Evolutionary conservation across 371 early-diverging fungal genomes (phyloP).

Genomic region (Mortierella sp.): DNA sequence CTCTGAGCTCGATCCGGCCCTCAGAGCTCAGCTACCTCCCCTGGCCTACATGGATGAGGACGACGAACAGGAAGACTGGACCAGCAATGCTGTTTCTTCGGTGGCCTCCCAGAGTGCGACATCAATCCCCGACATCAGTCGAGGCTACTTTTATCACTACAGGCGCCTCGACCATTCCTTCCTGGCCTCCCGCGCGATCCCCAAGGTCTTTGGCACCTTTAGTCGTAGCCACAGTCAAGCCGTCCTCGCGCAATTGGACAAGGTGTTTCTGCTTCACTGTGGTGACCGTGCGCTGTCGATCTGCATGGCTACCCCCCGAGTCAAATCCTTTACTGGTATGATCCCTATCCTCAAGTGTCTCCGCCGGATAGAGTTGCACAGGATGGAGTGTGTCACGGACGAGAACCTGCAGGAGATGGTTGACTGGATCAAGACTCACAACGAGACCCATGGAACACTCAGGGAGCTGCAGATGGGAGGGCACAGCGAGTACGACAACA

Average conservation of each 20-base stretch:
- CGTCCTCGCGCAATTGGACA: conserved; percentile 27
- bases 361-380: conserved; percentile 38
- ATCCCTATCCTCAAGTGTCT: conserved; percentile 32
- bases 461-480: conserved; percentile 48
- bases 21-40: conserved; percentile 22
- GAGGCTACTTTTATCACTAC: conserved; percentile 44
- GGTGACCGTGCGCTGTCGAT: conserved; percentile 24
- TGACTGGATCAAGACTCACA: conserved; percentile 41
- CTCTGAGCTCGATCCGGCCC: conserved; percentile 34
- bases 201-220: conserved; percentile 25
- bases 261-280: conserved; percentile 28
- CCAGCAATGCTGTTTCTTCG: background rate
- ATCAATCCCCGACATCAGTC: conserved; percentile 4
- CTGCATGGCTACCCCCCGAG: conserved; percentile 22
- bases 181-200: conserved; percentile 27
- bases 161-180: conserved; percentile 39
- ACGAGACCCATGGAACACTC: conserved; percentile 34
- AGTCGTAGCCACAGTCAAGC: conserved; percentile 11
- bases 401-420: conserved; percentile 20
- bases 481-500: conserved; percentile 14
- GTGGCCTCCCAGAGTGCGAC: background rate
- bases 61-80: conserved; percentile 28
- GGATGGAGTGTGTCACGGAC: conserved; percentile 21
- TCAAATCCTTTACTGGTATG: background rate
- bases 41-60: conserved; percentile 24